phyloP scores from a whole-genome alignment of 805 yeast genomes.

The Candida parachauliodes region DNA sequence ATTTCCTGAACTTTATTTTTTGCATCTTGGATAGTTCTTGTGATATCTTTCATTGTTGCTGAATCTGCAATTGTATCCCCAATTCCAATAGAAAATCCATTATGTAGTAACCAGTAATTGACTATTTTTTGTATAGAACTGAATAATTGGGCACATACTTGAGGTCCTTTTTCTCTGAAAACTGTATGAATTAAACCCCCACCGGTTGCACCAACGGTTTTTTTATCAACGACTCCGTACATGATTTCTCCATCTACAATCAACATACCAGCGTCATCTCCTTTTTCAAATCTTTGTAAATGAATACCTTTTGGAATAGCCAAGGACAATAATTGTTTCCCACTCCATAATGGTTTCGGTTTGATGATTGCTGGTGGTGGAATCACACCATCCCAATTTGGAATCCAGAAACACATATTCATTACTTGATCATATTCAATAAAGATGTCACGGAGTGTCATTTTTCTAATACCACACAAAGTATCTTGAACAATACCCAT shows the following conservation, averaged over 20 bases:
- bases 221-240: slow-evolving; percentile 97
- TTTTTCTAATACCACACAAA: slow-evolving; percentile 91
- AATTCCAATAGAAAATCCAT: slow-evolving; percentile 98
- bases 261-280: slow-evolving; percentile 92
- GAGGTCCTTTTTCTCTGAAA: slow-evolving; percentile 95
- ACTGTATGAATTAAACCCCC: slow-evolving; percentile 98
- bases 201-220: slow-evolving; percentile 96
- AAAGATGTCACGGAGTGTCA: slow-evolving; percentile 88
- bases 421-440: slow-evolving; percentile 90
- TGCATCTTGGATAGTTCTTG: slow-evolving; percentile 89
- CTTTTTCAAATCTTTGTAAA: slow-evolving; percentile 89
- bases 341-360: slow-evolving; percentile 97
- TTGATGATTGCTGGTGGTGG: slow-evolving; percentile 93
- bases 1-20: slow-evolving; percentile 93
- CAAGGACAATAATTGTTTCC: slow-evolving; percentile 89
- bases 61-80: slow-evolving; percentile 99
- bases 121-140: slow-evolving; percentile 94
- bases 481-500: slow-evolving; percentile 99
- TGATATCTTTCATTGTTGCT: slow-evolving; percentile 90
- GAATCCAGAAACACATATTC: slow-evolving; percentile 97
- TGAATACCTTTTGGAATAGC: slow-evolving; percentile 96
- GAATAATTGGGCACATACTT: slow-evolving; percentile 82
- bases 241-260: slow-evolving; percentile 93
- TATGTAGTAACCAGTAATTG: slow-evolving; percentile 93
- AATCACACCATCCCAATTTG: slow-evolving; percentile 97